Percentiles rank a stretch among this genome's conserved stretches.
Evolutionary conservation across 2,329 filamentous ascomycete genomes (phyloP).

Genomic region (Coniochaeta prunicola): DNA sequence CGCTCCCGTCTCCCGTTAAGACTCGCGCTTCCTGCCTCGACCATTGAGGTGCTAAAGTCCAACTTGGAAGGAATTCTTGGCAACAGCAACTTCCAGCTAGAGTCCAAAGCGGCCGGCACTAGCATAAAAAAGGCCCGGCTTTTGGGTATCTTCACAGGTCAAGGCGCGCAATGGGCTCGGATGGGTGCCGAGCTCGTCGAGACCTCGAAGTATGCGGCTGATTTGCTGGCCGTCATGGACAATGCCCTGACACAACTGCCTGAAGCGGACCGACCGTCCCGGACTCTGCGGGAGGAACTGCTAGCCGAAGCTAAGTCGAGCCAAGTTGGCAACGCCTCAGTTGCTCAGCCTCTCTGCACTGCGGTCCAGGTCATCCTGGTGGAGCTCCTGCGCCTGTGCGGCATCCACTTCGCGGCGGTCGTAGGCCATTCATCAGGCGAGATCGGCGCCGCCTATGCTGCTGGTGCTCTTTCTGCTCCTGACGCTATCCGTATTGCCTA

Average conservation of each 20-base stretch:
- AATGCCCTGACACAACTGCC: not conserved
- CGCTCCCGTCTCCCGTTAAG: not conserved
- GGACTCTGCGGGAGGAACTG: no score
- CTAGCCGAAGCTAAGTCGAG: not conserved
- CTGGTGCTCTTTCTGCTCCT: conserved; percentile 29
- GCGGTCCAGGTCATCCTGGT: conserved; percentile 40
- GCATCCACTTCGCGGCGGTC: conserved; percentile 25
- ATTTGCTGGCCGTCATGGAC: not conserved
- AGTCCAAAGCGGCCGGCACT: no score
- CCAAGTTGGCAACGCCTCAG: not conserved
- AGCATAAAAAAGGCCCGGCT: not conserved
- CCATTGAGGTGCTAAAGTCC: no score
- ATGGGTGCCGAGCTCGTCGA: conserved; percentile 18
- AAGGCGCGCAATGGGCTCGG: conserved; percentile 19
- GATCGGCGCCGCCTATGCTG: conserved; percentile 42
- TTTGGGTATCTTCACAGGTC: conserved; percentile 19
- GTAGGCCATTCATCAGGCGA: conserved; percentile 44
- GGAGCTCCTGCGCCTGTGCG: conserved; percentile 28
- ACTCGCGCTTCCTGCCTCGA: not conserved
- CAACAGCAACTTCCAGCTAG: no score
- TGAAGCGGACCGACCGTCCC: no score
- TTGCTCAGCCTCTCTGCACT: conserved; percentile 22
- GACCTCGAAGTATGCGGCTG: not conserved
- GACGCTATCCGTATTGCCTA: conserved; percentile 38
- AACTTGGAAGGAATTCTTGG: not conserved